Percentiles rank a stretch among this genome's conserved stretches.
These are phyloP conservation scores for Acer campestre DNA, from an alignment of 345 rosid species.

Conservation along the genomic window DNA sequence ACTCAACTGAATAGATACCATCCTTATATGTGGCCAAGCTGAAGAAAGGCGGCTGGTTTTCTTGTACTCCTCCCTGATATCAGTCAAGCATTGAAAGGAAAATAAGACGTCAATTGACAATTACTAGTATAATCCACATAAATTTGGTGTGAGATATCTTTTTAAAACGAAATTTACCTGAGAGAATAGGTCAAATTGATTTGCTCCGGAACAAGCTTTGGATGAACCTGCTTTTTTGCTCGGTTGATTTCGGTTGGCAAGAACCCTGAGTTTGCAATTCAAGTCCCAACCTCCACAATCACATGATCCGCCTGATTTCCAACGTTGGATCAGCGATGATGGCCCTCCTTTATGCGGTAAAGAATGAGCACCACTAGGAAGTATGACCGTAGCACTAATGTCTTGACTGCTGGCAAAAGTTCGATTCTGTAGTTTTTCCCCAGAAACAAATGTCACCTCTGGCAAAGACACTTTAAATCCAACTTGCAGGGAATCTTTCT, in stretches of 20 bases:
- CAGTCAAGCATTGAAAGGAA: conserved; percentile 19
- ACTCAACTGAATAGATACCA: conserved; percentile 81
- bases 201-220: conserved; percentile 37
- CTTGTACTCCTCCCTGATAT: conserved; percentile 60
- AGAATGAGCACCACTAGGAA: conserved; percentile 86
- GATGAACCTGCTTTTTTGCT: conserved; percentile 31
- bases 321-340: conserved; percentile 81
- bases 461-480: conserved; percentile 30
- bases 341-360: conserved; percentile 89
- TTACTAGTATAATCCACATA: not conserved
- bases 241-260: conserved; percentile 44
- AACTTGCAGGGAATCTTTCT: conserved; percentile 10
- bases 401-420: conserved; percentile 29
- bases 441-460: conserved; percentile 13
- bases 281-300: conserved; percentile 99
- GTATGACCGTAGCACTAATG: conserved; percentile 61
- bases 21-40: conserved; percentile 71
- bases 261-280: conserved; percentile 78
- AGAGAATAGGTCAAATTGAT: conserved; percentile 57
- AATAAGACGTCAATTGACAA: not conserved
- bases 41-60: conserved; percentile 64
- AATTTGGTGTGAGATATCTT: not conserved
- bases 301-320: conserved; percentile 93
- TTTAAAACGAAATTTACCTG: conserved; percentile 41
- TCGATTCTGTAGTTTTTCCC: conserved; percentile 28